A percentile compares a stretch with the other conserved stretches of the same genome.
Conservation (phyloP, 768 basidiomycete species). For the Macrolepiota albuminosa region DNA sequence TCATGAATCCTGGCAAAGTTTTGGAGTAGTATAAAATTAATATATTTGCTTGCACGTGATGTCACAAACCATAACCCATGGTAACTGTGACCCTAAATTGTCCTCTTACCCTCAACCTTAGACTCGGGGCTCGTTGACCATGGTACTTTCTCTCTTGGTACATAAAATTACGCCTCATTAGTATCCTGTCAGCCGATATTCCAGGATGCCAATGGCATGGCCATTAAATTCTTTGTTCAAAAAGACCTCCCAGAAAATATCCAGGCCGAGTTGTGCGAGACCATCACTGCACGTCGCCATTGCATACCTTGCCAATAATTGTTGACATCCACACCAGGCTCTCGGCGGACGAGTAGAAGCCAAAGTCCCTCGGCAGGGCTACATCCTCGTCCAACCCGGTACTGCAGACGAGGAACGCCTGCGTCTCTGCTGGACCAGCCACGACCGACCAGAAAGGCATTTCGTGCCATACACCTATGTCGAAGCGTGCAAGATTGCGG, state of each 20-base stretch:
- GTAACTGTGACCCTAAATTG: slow-evolving; percentile 27
- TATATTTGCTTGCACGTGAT: slow-evolving; percentile 13
- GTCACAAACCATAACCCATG: slow-evolving; percentile 30
- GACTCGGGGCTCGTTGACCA: slow-evolving; percentile 33
- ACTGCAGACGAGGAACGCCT: slow-evolving; percentile 73
- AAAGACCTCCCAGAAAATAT: slow-evolving; percentile 67
- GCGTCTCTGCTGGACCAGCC: slow-evolving; percentile 63
- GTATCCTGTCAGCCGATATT: slow-evolving; percentile 53
- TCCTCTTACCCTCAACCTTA: slow-evolving; percentile 45
- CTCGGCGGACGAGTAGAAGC: slow-evolving; percentile 73
- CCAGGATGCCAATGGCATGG: slow-evolving; percentile 59
- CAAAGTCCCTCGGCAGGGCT: slow-evolving; percentile 76
- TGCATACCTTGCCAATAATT: not conserved
- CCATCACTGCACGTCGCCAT: slow-evolving; percentile 51
- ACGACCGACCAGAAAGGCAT: slow-evolving; percentile 67
- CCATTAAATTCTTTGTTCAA: slow-evolving; percentile 82
- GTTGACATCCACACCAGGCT: slow-evolving; percentile 32
- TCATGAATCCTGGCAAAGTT: slow-evolving; percentile 92
- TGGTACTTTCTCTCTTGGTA: slow-evolving; percentile 7
- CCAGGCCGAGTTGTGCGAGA: slow-evolving; percentile 70
- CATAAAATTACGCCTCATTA: not conserved
- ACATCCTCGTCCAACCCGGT: slow-evolving; percentile 63
- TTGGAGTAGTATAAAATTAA: slow-evolving; percentile 31
- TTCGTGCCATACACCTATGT: slow-evolving; percentile 82
- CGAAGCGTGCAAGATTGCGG: slow-evolving; percentile 79